These are phyloP conservation scores for Mycocentrospora acerina DNA, from an alignment of 2,329 filamentous ascomycete genomes.

Conservation along the genomic window DNA sequence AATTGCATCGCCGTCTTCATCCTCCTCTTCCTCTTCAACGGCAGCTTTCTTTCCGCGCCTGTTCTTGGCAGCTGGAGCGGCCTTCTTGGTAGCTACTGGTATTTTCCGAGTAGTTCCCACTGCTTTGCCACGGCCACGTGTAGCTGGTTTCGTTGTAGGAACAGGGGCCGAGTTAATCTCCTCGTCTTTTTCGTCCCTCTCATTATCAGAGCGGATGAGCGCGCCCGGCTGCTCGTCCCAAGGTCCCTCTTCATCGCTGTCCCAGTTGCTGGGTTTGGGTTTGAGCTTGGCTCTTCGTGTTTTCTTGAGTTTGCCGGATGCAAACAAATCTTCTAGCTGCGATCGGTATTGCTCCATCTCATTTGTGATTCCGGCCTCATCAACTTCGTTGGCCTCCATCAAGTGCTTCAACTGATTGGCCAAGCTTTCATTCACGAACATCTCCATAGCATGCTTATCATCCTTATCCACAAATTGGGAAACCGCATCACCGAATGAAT, in stretches of 20 bases:
- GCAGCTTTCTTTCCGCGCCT: constrained; percentile 45
- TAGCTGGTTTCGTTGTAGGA: constrained; percentile 42
- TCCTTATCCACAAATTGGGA: constrained; percentile 92
- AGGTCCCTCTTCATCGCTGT: constrained; percentile 81
- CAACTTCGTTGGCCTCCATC: constrained; percentile 59
- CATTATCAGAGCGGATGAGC: constrained; percentile 55
- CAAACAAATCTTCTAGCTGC: constrained; percentile 70
- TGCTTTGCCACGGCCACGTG: constrained; percentile 50
- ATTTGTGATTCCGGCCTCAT: constrained; percentile 69
- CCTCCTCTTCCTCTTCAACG: constrained; percentile 47
- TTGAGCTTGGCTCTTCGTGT: constrained; percentile 62
- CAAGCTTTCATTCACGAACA: constrained; percentile 49
- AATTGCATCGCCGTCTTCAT: constrained; percentile 42
- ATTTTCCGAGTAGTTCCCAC: constrained; percentile 38
- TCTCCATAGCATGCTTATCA: constrained; percentile 82
- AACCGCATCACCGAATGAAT: constrained; percentile 89
- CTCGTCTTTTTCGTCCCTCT: constrained; percentile 48
- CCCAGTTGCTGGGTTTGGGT: constrained; percentile 78
- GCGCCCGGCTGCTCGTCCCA: constrained; percentile 82
- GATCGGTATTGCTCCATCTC: constrained; percentile 73
- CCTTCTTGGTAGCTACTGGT: constrained; percentile 32
- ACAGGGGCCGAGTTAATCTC: constrained; percentile 29
- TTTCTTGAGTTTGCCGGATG: constrained; percentile 62
- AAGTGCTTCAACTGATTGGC: constrained; percentile 47
- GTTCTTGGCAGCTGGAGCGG: constrained; percentile 22